Conservation (phyloP, 2,329 filamentous ascomycete genomes). For the Chrysoporthe austroafricana region DNA sequence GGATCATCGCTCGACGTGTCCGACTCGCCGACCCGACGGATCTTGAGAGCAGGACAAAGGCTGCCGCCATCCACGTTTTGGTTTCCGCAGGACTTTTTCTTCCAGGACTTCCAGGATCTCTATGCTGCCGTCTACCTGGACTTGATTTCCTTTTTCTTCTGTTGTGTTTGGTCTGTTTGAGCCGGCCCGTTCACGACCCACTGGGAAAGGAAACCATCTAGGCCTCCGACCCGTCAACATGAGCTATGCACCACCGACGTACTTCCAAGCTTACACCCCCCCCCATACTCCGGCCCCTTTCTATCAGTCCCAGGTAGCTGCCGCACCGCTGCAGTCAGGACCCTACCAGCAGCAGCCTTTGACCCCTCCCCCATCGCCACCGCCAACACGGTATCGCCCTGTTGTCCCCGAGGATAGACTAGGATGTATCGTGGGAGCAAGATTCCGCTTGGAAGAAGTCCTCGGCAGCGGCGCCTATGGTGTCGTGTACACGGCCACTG, state of each 20-base stretch:
- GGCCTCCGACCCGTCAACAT: slow-evolving; percentile 9
- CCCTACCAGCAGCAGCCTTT: slow-evolving; percentile 10
- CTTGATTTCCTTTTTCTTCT: slow-evolving; percentile 21
- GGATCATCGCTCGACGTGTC: not conserved
- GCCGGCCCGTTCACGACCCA: slow-evolving; percentile 18
- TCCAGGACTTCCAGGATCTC: slow-evolving; percentile 18
- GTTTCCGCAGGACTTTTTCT: slow-evolving; percentile 22
- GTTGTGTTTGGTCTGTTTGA: slow-evolving; percentile 21
- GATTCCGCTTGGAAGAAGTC: slow-evolving; percentile 81
- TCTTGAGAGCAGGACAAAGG: slow-evolving; percentile 29
- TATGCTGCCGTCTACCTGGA: slow-evolving; percentile 11
- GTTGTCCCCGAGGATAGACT: slow-evolving; percentile 80
- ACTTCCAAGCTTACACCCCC: not conserved
- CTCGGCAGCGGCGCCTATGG: slow-evolving; percentile 95
- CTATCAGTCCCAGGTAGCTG: slow-evolving; percentile 1
- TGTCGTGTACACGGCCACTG: slow-evolving; percentile 89
- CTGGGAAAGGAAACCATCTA: slow-evolving; percentile 5
- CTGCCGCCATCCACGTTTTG: slow-evolving; percentile 31
- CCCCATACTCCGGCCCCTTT: not conserved
- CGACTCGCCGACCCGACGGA: not conserved
- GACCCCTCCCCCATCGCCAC: slow-evolving; percentile 28
- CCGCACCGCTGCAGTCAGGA: not conserved
- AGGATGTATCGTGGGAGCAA: slow-evolving; percentile 80
- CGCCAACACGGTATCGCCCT: slow-evolving; percentile 53
- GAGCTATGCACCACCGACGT: slow-evolving; percentile 2